Percentiles rank a stretch among this genome's conserved stretches.
These are phyloP conservation scores for Aspergillus chevalieri DNA, from an alignment of 2,329 filamentous ascomycete species.

Conservation along the genomic window DNA sequence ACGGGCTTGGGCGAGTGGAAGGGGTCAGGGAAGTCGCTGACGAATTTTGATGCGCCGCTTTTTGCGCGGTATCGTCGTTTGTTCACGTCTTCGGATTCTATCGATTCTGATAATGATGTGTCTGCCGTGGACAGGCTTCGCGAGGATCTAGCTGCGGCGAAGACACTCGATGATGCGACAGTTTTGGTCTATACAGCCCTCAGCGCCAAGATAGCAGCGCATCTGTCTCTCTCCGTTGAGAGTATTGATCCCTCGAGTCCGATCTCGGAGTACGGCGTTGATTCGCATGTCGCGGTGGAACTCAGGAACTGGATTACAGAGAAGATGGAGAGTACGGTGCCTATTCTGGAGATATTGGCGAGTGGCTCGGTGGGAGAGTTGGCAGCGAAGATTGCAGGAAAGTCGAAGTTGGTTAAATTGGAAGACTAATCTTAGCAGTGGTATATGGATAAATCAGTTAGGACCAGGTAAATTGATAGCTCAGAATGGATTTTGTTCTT, in stretches of 20 bases:
- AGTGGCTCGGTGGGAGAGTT: constrained; percentile 18
- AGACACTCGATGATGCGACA: constrained; percentile 14
- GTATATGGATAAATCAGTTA: too few species aligned
- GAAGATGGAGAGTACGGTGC: constrained; percentile 24
- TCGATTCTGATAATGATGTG: background rate
- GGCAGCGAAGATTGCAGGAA: constrained; percentile 14
- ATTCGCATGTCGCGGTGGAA: constrained; percentile 43
- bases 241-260: constrained; percentile 18
- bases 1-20: constrained; percentile 20
- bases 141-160: constrained; percentile 4
- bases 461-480: too few species aligned
- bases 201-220: constrained; percentile 12
- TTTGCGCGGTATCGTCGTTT: constrained; percentile 18
- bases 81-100: background rate
- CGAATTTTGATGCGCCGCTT: constrained; percentile 17
- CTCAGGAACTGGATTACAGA: constrained; percentile 38
- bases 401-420: constrained; percentile 4
- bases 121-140: constrained; percentile 5
- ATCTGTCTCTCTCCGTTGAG: constrained; percentile 15
- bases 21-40: constrained; percentile 10
- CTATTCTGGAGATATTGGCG: constrained; percentile 24
- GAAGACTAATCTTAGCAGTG: too few species aligned
- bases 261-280: constrained; percentile 33
- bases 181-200: constrained; percentile 10
- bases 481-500: background rate